Evolutionary conservation across 2,329 filamentous ascomycete genomes (phyloP).

Genomic region (Aspergillus tamarii): DNA sequence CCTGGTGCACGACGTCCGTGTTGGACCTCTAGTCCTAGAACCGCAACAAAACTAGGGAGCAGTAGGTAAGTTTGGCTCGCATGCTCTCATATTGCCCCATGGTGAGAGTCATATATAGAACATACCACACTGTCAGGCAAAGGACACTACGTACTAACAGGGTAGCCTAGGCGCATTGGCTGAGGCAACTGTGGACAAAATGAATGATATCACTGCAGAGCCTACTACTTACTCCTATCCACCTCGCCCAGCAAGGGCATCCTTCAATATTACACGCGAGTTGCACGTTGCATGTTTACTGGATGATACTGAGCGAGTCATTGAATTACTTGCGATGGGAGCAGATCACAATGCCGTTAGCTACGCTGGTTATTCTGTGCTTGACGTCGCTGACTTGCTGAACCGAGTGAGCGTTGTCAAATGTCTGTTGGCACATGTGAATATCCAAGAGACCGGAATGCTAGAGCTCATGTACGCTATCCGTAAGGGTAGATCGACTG

Average conservation of each 20-base stretch:
- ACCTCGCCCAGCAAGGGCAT: too few species aligned
- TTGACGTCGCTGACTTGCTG: slow-evolving; percentile 19
- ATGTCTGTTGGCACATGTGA: slow-evolving; percentile 12
- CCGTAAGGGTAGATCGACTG: neutral
- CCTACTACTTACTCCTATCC: neutral
- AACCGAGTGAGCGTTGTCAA: slow-evolving; percentile 11
- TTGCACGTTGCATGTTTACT: slow-evolving; percentile 17
- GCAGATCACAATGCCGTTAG: slow-evolving; percentile 15
- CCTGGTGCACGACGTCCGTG: neutral
- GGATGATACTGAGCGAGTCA: slow-evolving; percentile 10
- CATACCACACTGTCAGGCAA: neutral
- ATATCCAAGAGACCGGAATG: slow-evolving; percentile 9
- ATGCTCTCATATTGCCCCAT: neutral
- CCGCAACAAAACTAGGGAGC: neutral
- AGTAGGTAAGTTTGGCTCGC: neutral
- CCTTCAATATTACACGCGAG: neutral
- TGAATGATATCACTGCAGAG: neutral
- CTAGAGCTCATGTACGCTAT: slow-evolving; percentile 17
- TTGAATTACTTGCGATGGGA: slow-evolving; percentile 10
- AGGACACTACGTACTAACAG: neutral
- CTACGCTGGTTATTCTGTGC: slow-evolving; percentile 9
- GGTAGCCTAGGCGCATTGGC: neutral
- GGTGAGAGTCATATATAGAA: neutral
- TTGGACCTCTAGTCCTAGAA: neutral
- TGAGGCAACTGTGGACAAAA: neutral